These are phyloP conservation scores for Brettanomyces custersianus DNA, from an alignment of 805 yeast genomes.

Conservation along the genomic window DNA sequence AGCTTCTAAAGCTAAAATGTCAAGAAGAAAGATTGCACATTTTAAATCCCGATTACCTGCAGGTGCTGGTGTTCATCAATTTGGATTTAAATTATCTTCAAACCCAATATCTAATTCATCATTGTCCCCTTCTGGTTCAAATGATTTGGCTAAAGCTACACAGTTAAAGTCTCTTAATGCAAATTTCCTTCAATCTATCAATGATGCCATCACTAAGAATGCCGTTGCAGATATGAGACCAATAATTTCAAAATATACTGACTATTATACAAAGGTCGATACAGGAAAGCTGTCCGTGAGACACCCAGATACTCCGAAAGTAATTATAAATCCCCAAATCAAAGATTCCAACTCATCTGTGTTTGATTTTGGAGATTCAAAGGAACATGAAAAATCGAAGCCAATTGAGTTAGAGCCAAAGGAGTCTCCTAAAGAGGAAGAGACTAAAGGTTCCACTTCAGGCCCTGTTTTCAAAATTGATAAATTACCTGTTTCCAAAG, in stretches of 20 bases:
- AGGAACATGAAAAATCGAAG: neutral
- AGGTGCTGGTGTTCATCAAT: neutral
- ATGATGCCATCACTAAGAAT: conserved; percentile 30
- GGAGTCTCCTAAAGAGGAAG: conserved; percentile 22
- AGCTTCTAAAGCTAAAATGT: conserved; percentile 57
- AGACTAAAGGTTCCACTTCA: conserved; percentile 40
- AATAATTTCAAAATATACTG: conserved; percentile 48
- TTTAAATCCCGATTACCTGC: conserved; percentile 7
- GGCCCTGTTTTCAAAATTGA: conserved; percentile 58
- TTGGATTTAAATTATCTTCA: conserved; percentile 3
- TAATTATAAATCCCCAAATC: conserved; percentile 11
- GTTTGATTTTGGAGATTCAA: conserved; percentile 2
- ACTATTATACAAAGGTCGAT: conserved; percentile 37
- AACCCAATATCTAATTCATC: neutral
- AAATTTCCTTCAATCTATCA: conserved; percentile 43
- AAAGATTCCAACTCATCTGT: conserved; percentile 4
- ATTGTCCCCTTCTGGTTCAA: neutral
- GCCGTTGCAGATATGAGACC: conserved; percentile 49
- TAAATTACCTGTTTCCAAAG: conserved; percentile 37
- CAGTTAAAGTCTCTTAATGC: conserved; percentile 60
- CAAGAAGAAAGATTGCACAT: conserved; percentile 56
- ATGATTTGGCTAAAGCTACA: conserved; percentile 27
- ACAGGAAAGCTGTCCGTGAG: conserved; percentile 18
- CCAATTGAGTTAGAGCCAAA: conserved; percentile 1
- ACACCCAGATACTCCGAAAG: conserved; percentile 15